phyloP scores from a whole-genome alignment of 2,329 filamentous ascomycete species.

The Colletotrichum sp. region DNA sequence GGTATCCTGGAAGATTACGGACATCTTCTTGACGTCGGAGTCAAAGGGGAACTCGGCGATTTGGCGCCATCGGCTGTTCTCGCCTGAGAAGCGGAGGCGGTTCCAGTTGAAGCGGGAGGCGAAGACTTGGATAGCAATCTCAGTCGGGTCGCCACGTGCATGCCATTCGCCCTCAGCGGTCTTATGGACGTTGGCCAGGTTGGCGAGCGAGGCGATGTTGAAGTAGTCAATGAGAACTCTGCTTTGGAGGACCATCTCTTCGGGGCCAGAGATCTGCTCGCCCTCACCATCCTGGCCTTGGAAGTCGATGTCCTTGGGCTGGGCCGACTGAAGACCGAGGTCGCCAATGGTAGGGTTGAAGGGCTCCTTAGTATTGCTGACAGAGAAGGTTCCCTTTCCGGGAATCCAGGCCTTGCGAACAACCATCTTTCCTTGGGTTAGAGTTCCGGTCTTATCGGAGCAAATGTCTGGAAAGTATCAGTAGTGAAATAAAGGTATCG shows the following conservation, averaged over 20 bases:
- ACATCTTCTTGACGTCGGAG: slow-evolving; percentile 78
- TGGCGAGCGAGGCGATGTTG: slow-evolving; percentile 67
- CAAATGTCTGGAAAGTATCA: slow-evolving; percentile 47
- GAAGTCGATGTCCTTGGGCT: slow-evolving; percentile 39
- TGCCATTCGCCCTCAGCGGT: slow-evolving; percentile 59
- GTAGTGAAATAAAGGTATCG: neutral
- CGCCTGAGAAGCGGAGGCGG: slow-evolving; percentile 54
- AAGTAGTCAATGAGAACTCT: slow-evolving; percentile 56
- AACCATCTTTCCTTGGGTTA: slow-evolving; percentile 59
- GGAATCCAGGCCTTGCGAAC: slow-evolving; percentile 58
- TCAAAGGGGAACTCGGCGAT: slow-evolving; percentile 76
- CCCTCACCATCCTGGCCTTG: slow-evolving; percentile 28
- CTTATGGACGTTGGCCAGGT: slow-evolving; percentile 66
- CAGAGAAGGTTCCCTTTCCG: slow-evolving; percentile 47
- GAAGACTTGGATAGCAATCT: slow-evolving; percentile 78
- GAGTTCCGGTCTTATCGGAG: slow-evolving; percentile 62
- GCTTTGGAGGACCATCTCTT: slow-evolving; percentile 40
- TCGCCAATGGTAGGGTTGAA: slow-evolving; percentile 60
- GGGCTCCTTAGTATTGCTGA: slow-evolving; percentile 56
- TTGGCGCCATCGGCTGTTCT: slow-evolving; percentile 57
- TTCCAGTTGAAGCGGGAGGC: slow-evolving; percentile 71
- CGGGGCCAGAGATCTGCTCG: slow-evolving; percentile 24
- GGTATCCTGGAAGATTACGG: slow-evolving; percentile 63
- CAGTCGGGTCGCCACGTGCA: slow-evolving; percentile 70
- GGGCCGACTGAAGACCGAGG: slow-evolving; percentile 40